Conservation (phyloP, 1,284 basidiomycete species). For the Ustilago crameri region DNA sequence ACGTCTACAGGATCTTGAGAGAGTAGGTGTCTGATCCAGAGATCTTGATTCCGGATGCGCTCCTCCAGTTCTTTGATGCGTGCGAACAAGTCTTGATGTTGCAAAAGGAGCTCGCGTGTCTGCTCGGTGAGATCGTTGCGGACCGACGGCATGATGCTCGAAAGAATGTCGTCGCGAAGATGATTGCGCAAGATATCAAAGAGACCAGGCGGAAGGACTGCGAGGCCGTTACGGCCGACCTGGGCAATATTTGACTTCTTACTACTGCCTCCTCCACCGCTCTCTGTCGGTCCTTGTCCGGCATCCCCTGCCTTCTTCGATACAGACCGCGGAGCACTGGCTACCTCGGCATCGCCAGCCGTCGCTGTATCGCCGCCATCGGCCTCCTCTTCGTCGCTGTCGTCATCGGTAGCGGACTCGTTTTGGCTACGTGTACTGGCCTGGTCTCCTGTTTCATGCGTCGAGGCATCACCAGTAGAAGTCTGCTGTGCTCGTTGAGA, state of each 20-base stretch:
- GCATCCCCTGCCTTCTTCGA: conserved; percentile 17
- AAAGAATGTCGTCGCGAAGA: conserved; percentile 45
- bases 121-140: conserved; percentile 49
- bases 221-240: conserved; percentile 49
- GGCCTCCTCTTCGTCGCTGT: conserved; percentile 19
- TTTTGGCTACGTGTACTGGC: conserved; percentile 18
- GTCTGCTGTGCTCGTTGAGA: conserved; percentile 23
- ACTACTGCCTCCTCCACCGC: conserved; percentile 3
- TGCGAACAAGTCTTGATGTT: conserved; percentile 45
- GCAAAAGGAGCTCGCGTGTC: conserved; percentile 46
- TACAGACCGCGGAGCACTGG: conserved; percentile 1
- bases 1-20: conserved; percentile 30
- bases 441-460: background rate
- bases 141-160: conserved; percentile 47
- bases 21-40: conserved; percentile 44
- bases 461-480: conserved; percentile 3
- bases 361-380: conserved; percentile 11
- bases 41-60: conserved; percentile 42
- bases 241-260: conserved; percentile 42
- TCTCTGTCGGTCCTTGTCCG: background rate
- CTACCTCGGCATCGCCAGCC: conserved; percentile 14
- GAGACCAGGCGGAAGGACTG: conserved; percentile 44
- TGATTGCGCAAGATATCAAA: conserved; percentile 49
- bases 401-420: conserved; percentile 18
- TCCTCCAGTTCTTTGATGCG: conserved; percentile 49